Evolutionary conservation across 306 rosid species (phyloP), one percentile per base, ranked within the genome.

Genomic region (Quillaja saponaria): DNA sequence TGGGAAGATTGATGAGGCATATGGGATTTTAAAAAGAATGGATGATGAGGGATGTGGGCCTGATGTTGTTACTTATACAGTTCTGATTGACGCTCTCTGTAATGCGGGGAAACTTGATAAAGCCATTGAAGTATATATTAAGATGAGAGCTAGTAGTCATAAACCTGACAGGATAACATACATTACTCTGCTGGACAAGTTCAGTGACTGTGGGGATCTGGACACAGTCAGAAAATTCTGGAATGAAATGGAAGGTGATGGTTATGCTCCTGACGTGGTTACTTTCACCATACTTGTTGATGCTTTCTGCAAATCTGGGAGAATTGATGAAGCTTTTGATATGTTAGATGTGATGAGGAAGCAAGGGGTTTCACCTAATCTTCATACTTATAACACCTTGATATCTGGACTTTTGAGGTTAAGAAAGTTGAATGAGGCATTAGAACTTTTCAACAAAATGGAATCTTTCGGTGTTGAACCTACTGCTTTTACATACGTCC

Each of bases 31-130:
- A 47, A 86, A 80, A 80, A 76, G 84, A 74, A 88, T 91, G 98
- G 90, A 88, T 7, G 82, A 84, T 3, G 95, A 82, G 74, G 95
- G 95, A 54, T 91, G 95, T 19, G 82, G 92, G 37, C 92, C 98
- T 18, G 96, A 88, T 77, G 96, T 86, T 69, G 64, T 91, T 79
- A 91, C 98, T 61, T 91, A 82, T 46, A 88, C 98, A 0, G 95
- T 91, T 64, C 95, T 91, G 42, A 81, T 91, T 67, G 98, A 88
- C 67, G 96, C 96, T 16, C 95, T 92, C 63, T 88, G 98, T 63
- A 64, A 66, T 39, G 88, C 87, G 2, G 94, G 96, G 49, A 76
- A 62, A 67, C 85, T 86, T 45, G 95, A 84, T 25, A 79, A 73
- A 44, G 98, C 95, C 1, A 76, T 69, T 60, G 88, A 82, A 15